Conservation (phyloP, 129 eudicot species). For the Cynara cardunculus region DNA sequence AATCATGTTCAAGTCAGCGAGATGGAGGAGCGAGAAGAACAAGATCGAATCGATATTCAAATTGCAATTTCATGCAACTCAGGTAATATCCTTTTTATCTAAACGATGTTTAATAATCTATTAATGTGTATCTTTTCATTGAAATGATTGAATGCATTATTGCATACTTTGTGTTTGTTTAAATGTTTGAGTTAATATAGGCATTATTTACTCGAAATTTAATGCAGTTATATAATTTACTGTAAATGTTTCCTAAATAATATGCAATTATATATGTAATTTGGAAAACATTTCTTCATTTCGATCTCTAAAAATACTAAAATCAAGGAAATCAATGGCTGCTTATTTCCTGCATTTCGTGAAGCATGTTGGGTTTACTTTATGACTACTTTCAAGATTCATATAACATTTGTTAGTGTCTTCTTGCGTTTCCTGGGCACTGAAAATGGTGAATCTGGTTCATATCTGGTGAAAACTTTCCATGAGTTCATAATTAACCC, state of each 20-base stretch:
- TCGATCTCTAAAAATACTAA: constrained; percentile 15
- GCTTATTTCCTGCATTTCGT: not conserved
- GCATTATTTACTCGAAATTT: not conserved
- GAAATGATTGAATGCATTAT: constrained; percentile 20
- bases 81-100: constrained; percentile 39
- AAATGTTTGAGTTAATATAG: constrained; percentile 10
- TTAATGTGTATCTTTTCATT: not conserved
- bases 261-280: not conserved
- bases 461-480: not conserved
- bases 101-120: not conserved
- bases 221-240: not conserved
- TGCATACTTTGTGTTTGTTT: constrained; percentile 23
- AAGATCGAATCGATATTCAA: constrained; percentile 83
- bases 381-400: constrained; percentile 15
- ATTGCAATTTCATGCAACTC: constrained; percentile 80
- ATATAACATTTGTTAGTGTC: not conserved
- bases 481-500: not conserved
- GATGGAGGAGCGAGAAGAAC: constrained; percentile 92
- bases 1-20: constrained; percentile 74
- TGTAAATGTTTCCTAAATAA: not conserved
- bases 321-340: not conserved
- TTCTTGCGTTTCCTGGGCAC: not conserved
- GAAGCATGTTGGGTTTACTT: not conserved
- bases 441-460: not conserved
- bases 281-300: not conserved